These are phyloP conservation scores for Pseudocercospora vitis DNA, from an alignment of 2,329 filamentous ascomycete genomes.

Conservation along the genomic window DNA sequence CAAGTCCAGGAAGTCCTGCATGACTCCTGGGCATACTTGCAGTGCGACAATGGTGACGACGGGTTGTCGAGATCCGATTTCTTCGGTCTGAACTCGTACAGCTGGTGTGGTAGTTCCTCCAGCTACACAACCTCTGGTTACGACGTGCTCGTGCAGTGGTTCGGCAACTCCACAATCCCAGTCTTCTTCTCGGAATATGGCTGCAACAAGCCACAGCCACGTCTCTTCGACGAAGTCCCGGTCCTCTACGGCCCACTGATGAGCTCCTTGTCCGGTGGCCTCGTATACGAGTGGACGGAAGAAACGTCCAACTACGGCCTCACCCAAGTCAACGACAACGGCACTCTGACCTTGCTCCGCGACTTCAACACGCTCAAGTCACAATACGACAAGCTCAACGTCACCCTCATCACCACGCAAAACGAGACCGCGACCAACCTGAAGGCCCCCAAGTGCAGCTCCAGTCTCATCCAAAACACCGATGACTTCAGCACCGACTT, in stretches of 20 bases:
- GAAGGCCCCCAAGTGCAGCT: slow-evolving; percentile 63
- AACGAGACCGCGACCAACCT: slow-evolving; percentile 58
- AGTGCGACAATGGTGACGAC: slow-evolving; percentile 60
- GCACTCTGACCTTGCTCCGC: slow-evolving; percentile 43
- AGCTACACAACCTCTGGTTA: slow-evolving; percentile 64
- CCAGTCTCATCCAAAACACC: slow-evolving; percentile 65
- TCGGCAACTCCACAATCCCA: slow-evolving; percentile 66
- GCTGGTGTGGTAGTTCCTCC: slow-evolving; percentile 69
- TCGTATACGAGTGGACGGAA: slow-evolving; percentile 79
- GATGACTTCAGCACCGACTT: slow-evolving; percentile 76
- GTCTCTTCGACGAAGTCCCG: slow-evolving; percentile 72
- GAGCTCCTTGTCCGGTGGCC: slow-evolving; percentile 70
- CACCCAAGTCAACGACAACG: slow-evolving; percentile 47
- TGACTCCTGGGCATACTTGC: slow-evolving; percentile 74
- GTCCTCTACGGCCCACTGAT: slow-evolving; percentile 71
- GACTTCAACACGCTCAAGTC: slow-evolving; percentile 67
- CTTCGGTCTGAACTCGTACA: slow-evolving; percentile 75
- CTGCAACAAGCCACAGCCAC: slow-evolving; percentile 71
- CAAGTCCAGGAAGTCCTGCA: slow-evolving; percentile 72
- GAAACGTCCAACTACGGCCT: slow-evolving; percentile 62
- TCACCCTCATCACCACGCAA: slow-evolving; percentile 63
- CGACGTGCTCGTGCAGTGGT: slow-evolving; percentile 62
- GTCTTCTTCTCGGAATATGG: slow-evolving; percentile 83
- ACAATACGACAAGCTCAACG: slow-evolving; percentile 75
- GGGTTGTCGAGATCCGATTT: slow-evolving; percentile 67